A percentile compares a stretch with the other conserved stretches of the same genome.
Conservation (phyloP, 2,329 filamentous ascomycete species). For the Onygena corvina region DNA sequence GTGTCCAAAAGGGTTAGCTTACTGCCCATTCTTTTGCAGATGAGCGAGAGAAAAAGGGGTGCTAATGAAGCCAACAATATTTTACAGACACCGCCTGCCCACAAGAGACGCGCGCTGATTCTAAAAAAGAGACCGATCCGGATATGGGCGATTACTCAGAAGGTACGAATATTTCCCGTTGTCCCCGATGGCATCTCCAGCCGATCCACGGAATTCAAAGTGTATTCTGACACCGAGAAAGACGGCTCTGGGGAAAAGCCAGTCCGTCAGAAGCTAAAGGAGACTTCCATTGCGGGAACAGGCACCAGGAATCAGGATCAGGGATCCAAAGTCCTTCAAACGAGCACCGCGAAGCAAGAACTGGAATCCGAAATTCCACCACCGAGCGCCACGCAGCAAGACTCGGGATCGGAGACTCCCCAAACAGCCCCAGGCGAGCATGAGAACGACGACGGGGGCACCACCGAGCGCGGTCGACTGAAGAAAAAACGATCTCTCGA, state of each 20-base stretch:
- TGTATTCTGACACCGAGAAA: slow-evolving; percentile 15
- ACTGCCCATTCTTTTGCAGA: background rate
- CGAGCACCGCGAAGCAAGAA: slow-evolving; percentile 15
- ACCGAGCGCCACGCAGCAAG: slow-evolving; percentile 13
- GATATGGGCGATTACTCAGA: slow-evolving; percentile 15
- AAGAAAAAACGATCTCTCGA: slow-evolving; percentile 35
- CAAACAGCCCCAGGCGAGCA: slow-evolving; percentile 10
- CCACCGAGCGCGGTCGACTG: slow-evolving; percentile 26
- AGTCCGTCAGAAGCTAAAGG: slow-evolving; percentile 49
- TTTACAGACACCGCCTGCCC: background rate
- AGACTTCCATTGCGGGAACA: slow-evolving; percentile 45
- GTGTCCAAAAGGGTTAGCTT: background rate
- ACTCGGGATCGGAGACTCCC: slow-evolving; percentile 4
- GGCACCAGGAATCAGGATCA: slow-evolving; percentile 12
- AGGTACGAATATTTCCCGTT: slow-evolving; percentile 15
- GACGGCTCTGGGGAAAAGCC: slow-evolving; percentile 42
- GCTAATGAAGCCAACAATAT: background rate
- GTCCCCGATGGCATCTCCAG: slow-evolving; percentile 12
- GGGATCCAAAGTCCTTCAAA: background rate
- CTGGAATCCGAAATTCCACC: background rate
- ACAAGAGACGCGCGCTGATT: background rate
- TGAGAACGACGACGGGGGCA: slow-evolving; percentile 17
- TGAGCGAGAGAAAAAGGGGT: background rate
- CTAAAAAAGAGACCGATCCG: background rate
- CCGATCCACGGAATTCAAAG: slow-evolving; percentile 2